Base-by-base conservation (phyloP, 768 basidiomycete species). In the Lyophyllum semitale region DNA sequence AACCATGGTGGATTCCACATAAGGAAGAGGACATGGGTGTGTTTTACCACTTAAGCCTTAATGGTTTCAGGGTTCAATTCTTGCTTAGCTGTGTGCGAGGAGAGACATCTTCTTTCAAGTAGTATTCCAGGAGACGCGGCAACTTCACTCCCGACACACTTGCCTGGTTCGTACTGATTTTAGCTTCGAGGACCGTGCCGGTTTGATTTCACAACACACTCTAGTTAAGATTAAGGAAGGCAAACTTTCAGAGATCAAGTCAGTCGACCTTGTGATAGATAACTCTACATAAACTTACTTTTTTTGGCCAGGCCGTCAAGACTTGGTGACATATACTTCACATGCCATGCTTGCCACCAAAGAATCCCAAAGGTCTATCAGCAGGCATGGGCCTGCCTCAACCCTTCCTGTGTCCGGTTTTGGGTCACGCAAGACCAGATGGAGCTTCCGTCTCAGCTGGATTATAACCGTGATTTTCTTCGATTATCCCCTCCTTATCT, bases 331-430 rank as follows among this genome's bases (percentile, higher is more conserved):
- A 44, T 68, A 4, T 70, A 68, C 55, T 41, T 30, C 26, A 52
- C 29, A 44, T 90, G 88, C 63, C 15, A 44, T 1, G 11, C 17
- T 5, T 92, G 90, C 61, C 54, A 51, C 0, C 59, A 68, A 17
- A 45, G 55, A 4, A 85, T 83, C 27, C 82, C 81, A 0, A 69
- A 71, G 40, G 76, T 92, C 22, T 93, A 86, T 58, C 51, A 63
- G 18, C 67, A 75, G 55, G 77, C 72, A 2, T 85, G 87, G 84
- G 81, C 80, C 59, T 92, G 91, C 64, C 73, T 91, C 51, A 79
- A 80, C 44, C 78, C 87, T 20, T 56, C 59, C 1, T 91, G 90
- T 63, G 1, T n/a, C 4, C 54, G 52, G 23, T 91, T 91, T 67
- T 91, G 83, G 84, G 73, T 53, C 20, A 57, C 73, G 9, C 42